Evolutionary conservation across 139 green algal species (phyloP).

Genomic region (Nannochloris sp.): DNA sequence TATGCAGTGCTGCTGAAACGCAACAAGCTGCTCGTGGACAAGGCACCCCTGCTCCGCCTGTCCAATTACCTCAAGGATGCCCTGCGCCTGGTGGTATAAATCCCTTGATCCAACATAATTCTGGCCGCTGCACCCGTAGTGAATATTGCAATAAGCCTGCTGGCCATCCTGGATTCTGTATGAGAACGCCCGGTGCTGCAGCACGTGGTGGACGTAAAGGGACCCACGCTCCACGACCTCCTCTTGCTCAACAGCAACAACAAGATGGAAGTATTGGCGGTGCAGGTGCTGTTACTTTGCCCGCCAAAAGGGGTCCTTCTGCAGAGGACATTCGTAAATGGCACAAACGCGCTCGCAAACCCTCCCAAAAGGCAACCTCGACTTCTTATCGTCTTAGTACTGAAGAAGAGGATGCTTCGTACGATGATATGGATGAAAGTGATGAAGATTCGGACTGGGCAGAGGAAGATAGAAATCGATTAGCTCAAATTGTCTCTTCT

Average conservation of each 20-base stretch:
- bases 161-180: constrained; percentile 43
- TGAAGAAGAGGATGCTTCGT: background rate
- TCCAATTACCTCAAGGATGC: background rate
- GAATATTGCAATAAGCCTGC: constrained; percentile 47
- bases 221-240: background rate
- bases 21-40: constrained; percentile 16
- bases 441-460: background rate
- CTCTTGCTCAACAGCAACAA: background rate
- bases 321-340: too few species aligned
- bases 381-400: background rate
- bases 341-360: background rate
- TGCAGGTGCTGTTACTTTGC: background rate
- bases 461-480: background rate
- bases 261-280: background rate
- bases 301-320: too few species aligned
- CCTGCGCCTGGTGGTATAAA: constrained; percentile 13
- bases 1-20: constrained; percentile 27
- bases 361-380: background rate
- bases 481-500: too few species aligned
- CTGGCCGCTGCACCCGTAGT: constrained; percentile 41
- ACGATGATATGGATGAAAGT: background rate
- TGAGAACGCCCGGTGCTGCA: constrained; percentile 16
- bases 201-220: background rate
- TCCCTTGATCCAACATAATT: constrained; percentile 32
- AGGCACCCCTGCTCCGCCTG: background rate